These are phyloP conservation scores for Phalaenopsis hybrid DNA, from an alignment of 116 monocot genomes.

Conservation along the genomic window DNA sequence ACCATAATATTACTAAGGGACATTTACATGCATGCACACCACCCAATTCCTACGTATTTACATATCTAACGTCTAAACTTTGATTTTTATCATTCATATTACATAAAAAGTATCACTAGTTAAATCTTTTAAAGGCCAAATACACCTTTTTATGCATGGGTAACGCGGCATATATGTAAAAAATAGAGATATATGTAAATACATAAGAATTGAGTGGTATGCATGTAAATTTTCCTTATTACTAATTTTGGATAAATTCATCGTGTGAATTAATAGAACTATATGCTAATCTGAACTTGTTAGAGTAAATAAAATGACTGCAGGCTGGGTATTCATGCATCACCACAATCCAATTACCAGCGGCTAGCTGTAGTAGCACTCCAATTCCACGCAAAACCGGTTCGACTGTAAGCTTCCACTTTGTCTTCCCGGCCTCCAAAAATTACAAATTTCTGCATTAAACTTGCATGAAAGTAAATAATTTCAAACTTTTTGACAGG, in stretches of 20 bases:
- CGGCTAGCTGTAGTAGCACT: background rate
- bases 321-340: constrained; percentile 6
- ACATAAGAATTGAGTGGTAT: too few species aligned
- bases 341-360: background rate
- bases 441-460: too few species aligned
- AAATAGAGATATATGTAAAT: too few species aligned
- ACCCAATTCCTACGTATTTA: too few species aligned
- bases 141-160: too few species aligned
- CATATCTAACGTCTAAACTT: too few species aligned
- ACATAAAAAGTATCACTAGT: too few species aligned
- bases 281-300: background rate
- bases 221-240: too few species aligned
- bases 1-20: background rate
- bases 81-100: too few species aligned
- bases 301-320: background rate
- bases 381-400: background rate
- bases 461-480: background rate
- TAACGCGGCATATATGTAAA: too few species aligned
- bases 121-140: too few species aligned
- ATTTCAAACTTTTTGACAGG: background rate
- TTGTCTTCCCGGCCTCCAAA: background rate
- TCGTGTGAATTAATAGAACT: background rate
- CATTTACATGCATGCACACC: too few species aligned
- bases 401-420: constrained; percentile 9
- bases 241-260: background rate